Evolutionary conservation across 225 moss, liverwort and hornwort species (phyloP), one percentile per base, ranked within the genome.

Genomic region (Sphagnum contortum): DNA sequence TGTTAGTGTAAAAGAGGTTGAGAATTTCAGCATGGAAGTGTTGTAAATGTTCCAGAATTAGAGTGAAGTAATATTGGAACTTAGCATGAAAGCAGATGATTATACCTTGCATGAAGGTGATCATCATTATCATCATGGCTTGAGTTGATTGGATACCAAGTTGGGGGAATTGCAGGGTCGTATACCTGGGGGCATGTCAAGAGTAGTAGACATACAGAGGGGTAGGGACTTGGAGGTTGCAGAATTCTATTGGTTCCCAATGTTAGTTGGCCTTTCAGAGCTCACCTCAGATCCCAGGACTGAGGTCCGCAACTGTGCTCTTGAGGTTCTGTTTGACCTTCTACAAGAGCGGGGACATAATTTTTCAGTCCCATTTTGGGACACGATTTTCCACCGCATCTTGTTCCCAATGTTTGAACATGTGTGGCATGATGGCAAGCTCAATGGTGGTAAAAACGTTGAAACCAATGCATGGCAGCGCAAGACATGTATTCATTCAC

Each of bases 201-300:
- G 81, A 69, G 87, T 91, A 60, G 80, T 91, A 70, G 86, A 89
- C 68, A 89, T 88, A 59, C 72, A 80, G 57, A 83, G 77, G 53
- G 89, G 88, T 69, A 80, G 79, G 61, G 94, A 95, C 57, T 66
- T 81, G 63, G 91, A 95, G 73, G 86, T 95, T 70, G 94, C 91
- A 49, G 94, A 95, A 69, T 82, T 88, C 46, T 95, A 83, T 66
- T 95, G 94, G 94, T 95, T 95, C 76, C 94, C 94, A 54, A 95
- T 95, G 89, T 88, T 95, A 8, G 82, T 91, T 55, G 94, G 94
- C 55, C 76, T 95, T 44, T 91, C 91, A 49, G 94, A 95, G 60
- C 84, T 95, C 49, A 95, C 86, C 61, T 89, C 86, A 57, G 94
- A 95, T 70, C 83, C 94, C 7, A 83, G 91, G 5, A 74, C 69